Evolutionary conservation across 1,139 yeast species (phyloP), one percentile per base, ranked within the genome.

Genomic region (Suhomyces chickasaworum): DNA sequence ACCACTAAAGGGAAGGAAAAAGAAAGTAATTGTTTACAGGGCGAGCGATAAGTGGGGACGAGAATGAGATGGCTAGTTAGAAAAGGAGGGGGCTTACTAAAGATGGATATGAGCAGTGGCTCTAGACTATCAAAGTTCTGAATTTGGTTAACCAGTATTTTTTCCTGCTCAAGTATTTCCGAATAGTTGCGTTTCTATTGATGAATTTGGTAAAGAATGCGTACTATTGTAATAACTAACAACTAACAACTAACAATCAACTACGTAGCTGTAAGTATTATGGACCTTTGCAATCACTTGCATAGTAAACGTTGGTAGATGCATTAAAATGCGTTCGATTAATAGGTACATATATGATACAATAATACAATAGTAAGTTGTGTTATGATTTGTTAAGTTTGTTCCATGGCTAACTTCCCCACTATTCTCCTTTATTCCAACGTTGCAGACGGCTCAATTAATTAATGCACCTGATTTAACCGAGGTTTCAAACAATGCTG

Each of bases 131-230:
- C 27, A 13, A n/a, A n/a, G 17, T 15, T 21, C 27, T 18, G n/a
- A 35, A 21, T 35, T 35, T 35, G 21, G 37, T 20, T 18, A 13
- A 17, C n/a, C 9, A 29, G 32, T 37, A 23, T 37, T 37, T 16
- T 23, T 37, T 27, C 32, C 31, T 23, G 39, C 23, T 20, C 25
- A 35, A 35, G 25, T 35, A 37, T 37, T 37, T 37, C 21, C 39
- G 29, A 23, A 9, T 20, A 5, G 29, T 22, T 23, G 38, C 38
- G 29, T 23, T 16, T 35, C 16, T 17, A 35, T 13, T n/a, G 20
- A 23, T 35, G 30, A 15, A 35, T 35, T 23, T n/a, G 38, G 38
- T 20, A 22, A 23, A 8, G 10, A 13, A 35, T 35, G 38, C 38
- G 38, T 35, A n/a, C n/a, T n/a, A n/a, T n/a, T n/a, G n/a, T n/a